phyloP scores from a whole-genome alignment of 169 alveolate genomes.

The Fabrea salina region DNA sequence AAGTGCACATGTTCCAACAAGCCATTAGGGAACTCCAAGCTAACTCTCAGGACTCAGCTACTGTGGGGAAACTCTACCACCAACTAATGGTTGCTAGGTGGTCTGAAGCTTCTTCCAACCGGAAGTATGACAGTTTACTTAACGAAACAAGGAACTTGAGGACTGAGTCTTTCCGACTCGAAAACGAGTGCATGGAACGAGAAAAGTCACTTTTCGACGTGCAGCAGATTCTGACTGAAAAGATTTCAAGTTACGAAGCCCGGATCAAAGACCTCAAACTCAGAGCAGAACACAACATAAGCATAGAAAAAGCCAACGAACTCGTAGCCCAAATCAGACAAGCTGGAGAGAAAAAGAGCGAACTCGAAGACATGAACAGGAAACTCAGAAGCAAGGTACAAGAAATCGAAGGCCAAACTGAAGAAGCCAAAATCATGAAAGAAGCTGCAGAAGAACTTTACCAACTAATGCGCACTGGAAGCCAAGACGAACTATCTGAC shows the following conservation, averaged over 20 bases:
- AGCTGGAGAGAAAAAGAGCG: constrained; percentile 43
- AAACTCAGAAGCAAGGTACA: constrained; percentile 35
- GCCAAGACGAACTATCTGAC: constrained; percentile 42
- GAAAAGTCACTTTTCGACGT: constrained; percentile 31
- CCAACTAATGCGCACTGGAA: constrained; percentile 31
- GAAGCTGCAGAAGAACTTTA: constrained; percentile 41
- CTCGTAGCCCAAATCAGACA: constrained; percentile 25
- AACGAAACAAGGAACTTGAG: constrained; percentile 44
- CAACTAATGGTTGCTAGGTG: constrained; percentile 59
- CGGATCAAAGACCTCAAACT: constrained; percentile 32
- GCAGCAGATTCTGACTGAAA: constrained; percentile 43
- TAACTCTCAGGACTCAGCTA: constrained; percentile 37
- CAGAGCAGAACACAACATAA: constrained; percentile 31
- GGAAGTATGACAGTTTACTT: constrained; percentile 44
- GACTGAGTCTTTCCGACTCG: constrained; percentile 35
- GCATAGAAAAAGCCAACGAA: constrained; percentile 53
- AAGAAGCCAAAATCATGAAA: constrained; percentile 44
- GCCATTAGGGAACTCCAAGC: constrained; percentile 53
- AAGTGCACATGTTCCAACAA: constrained; percentile 39
- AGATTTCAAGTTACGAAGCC: constrained; percentile 31
- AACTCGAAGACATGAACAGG: constrained; percentile 50
- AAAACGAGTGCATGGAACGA: constrained; percentile 27
- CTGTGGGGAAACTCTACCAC: constrained; percentile 53
- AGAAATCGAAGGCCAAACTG: constrained; percentile 21
- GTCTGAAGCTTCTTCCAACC: constrained; percentile 59